A percentile compares a stretch with the other conserved stretches of the same genome.
These are phyloP conservation scores for Gaertneriomyces sp. DNA, from an alignment of 192 early-diverging fungal genomes.

Conservation along the genomic window DNA sequence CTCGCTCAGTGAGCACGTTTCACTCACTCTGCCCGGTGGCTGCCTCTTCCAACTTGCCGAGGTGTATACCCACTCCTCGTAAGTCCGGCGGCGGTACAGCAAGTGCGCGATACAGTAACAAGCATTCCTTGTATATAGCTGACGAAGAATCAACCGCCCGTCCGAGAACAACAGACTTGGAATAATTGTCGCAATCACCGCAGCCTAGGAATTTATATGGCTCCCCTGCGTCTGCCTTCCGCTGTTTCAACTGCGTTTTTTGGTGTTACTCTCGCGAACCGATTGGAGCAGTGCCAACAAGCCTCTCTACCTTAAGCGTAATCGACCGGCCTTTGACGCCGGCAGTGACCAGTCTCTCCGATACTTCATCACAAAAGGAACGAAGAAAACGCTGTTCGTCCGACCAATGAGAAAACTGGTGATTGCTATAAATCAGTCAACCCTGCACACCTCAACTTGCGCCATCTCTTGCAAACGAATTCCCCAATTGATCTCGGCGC, in stretches of 20 bases:
- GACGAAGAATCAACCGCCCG: constrained; percentile 1
- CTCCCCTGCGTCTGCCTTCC: constrained; percentile 44
- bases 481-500: constrained; percentile 85
- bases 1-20: no score
- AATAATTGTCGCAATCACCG: constrained; percentile 35
- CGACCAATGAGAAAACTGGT: no score
- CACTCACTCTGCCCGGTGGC: no score
- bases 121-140: constrained; percentile 23
- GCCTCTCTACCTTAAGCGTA: constrained; percentile 54
- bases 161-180: not conserved
- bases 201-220: constrained; percentile 46
- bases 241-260: constrained; percentile 5
- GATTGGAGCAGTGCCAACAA: no score
- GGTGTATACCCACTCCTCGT: constrained; percentile 44
- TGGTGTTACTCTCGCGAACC: constrained; percentile 13
- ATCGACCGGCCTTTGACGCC: constrained; percentile 56
- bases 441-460: constrained; percentile 48
- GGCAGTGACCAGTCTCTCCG: constrained; percentile 54
- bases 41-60: constrained; percentile 26
- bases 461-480: constrained; percentile 72
- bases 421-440: no score
- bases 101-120: constrained; percentile 25
- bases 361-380: constrained; percentile 64
- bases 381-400: constrained; percentile 50
- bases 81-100: constrained; percentile 14